phyloP scores from a whole-genome alignment of 2,329 filamentous ascomycete genomes.

The Xylaria hypoxylon region DNA sequence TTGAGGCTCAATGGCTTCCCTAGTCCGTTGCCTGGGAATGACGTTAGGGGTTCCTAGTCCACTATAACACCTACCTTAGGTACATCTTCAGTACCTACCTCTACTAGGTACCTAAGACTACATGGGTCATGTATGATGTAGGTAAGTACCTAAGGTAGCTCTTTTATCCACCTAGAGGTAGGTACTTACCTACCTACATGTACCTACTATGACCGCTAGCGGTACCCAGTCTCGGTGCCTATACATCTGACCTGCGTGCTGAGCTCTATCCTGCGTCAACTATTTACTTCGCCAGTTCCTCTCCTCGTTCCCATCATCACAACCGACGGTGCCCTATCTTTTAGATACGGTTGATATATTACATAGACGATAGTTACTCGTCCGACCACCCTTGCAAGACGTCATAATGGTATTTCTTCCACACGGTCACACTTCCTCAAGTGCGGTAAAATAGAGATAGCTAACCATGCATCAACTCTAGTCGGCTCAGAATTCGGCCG shows the following conservation, averaged over 20 bases:
- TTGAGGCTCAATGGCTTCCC: slow-evolving; percentile 2
- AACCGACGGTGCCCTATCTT: not conserved
- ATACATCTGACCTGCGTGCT: slow-evolving; percentile 24
- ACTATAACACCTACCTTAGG: too few species aligned
- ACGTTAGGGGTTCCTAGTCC: slow-evolving; percentile 2
- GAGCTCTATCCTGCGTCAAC: slow-evolving; percentile 1
- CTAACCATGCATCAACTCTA: slow-evolving; percentile 55
- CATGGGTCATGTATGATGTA: too few species aligned
- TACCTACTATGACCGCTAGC: not conserved
- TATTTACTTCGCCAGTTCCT: slow-evolving; percentile 15
- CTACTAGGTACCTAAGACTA: too few species aligned
- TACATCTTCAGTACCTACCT: too few species aligned
- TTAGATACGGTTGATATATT: slow-evolving; percentile 6
- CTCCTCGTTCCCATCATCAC: slow-evolving; percentile 12
- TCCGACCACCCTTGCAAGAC: not conserved
- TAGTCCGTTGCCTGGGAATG: slow-evolving; percentile 8
- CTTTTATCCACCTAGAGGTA: too few species aligned
- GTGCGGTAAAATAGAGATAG: slow-evolving; percentile 20
- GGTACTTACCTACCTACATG: too few species aligned
- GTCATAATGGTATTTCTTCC: slow-evolving; percentile 38
- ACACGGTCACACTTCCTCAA: not conserved
- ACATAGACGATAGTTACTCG: slow-evolving; percentile 9
- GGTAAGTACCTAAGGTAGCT: too few species aligned
- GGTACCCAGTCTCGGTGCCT: not conserved
- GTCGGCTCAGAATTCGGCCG: slow-evolving; percentile 98